Percentiles rank a stretch among this genome's conserved stretches.
Evolutionary conservation across 129 eudicot genomes (phyloP).

Genomic region (Arctium lappa): DNA sequence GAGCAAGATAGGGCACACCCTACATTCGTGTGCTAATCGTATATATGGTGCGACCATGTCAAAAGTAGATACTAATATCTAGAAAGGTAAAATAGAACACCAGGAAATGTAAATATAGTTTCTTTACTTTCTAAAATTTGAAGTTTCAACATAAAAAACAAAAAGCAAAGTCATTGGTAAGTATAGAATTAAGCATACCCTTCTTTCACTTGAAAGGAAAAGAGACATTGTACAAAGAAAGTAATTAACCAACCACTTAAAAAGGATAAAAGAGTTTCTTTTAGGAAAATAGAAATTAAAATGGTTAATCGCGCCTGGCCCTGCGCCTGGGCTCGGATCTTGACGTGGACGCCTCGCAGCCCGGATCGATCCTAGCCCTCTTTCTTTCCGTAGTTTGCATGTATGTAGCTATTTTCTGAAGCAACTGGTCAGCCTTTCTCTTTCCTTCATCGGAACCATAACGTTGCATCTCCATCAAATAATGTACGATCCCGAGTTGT

Average conservation of each 20-base stretch:
- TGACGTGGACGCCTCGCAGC: not conserved
- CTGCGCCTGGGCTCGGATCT: not conserved
- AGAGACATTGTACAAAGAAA: not conserved
- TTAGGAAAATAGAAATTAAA: not conserved
- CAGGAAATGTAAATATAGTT: no score
- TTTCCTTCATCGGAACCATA: slow-evolving; percentile 70
- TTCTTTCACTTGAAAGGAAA: not conserved
- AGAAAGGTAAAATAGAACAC: no score
- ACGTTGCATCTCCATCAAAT: slow-evolving; percentile 37
- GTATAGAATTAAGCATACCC: not conserved
- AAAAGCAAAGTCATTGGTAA: not conserved
- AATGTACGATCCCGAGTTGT: slow-evolving; percentile 41
- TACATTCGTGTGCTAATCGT: no score
- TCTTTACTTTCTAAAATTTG: not conserved
- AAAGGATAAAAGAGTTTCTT: not conserved
- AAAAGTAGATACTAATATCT: no score
- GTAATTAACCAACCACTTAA: not conserved
- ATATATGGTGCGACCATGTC: no score
- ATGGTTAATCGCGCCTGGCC: not conserved
- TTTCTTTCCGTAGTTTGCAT: slow-evolving; percentile 31
- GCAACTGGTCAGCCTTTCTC: slow-evolving; percentile 55
- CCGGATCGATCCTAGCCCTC: slow-evolving; percentile 13
- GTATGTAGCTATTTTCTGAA: slow-evolving; percentile 46
- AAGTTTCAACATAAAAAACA: not conserved
- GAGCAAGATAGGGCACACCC: no score